Evolutionary conservation across 306 rosid genomes (phyloP).

Genomic region (Senna siamea): DNA sequence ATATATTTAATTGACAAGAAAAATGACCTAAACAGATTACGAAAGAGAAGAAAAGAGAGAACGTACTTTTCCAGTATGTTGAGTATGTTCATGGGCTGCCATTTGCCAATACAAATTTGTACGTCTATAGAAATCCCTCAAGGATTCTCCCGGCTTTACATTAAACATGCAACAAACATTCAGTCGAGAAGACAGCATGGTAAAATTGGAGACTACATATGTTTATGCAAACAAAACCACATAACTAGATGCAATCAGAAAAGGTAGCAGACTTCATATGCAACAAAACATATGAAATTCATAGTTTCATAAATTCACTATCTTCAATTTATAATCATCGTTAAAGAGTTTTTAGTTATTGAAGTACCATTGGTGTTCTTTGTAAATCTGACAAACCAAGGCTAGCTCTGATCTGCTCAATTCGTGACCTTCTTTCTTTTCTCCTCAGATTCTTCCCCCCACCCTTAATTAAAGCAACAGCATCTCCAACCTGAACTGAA

Average conservation of each 20-base stretch:
- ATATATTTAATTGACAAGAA: conserved; percentile 26
- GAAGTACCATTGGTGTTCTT: conserved; percentile 87
- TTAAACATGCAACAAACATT: conserved; percentile 39
- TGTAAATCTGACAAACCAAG: conserved; percentile 98
- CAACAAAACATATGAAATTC: background rate
- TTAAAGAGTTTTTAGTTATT: background rate
- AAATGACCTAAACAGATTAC: background rate
- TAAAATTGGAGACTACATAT: conserved; percentile 32
- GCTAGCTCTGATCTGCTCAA: conserved; percentile 97
- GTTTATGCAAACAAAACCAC: background rate
- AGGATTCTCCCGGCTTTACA: conserved; percentile 80
- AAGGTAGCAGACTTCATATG: conserved; percentile 5
- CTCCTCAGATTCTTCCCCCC: conserved; percentile 74
- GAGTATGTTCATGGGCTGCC: conserved; percentile 99
- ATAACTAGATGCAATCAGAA: conserved; percentile 20
- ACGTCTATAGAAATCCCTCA: conserved; percentile 88
- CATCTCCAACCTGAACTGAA: conserved; percentile 79
- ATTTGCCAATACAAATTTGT: conserved; percentile 98
- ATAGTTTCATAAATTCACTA: background rate
- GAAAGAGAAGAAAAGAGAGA: conserved; percentile 20
- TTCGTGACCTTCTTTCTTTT: conserved; percentile 90
- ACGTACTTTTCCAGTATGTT: conserved; percentile 93
- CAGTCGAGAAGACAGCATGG: conserved; percentile 35
- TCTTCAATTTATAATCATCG: conserved; percentile 17
- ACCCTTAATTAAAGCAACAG: conserved; percentile 91